A percentile compares a stretch with the other conserved stretches of the same genome.
phyloP scores from a whole-genome alignment of 2,329 filamentous ascomycete genomes.

The Xylariomycetidae sp. region DNA sequence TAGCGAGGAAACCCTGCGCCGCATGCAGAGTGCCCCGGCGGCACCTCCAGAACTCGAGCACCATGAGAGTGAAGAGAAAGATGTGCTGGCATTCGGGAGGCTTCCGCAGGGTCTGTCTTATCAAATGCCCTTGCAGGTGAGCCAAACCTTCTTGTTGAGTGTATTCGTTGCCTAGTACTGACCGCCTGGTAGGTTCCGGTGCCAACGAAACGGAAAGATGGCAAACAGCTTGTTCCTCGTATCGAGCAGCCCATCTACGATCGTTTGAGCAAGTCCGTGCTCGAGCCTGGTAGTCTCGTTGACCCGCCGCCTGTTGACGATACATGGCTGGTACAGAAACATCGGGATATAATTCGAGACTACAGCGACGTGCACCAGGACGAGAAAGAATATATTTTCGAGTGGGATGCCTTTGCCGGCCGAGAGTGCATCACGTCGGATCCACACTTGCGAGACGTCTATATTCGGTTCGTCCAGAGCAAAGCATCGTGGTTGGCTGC shows the following conservation, averaged over 20 bases:
- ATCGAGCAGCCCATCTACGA: conserved; percentile 51
- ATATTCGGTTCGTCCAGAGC: conserved; percentile 44
- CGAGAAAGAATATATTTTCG: conserved; percentile 53
- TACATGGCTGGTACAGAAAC: conserved; percentile 53
- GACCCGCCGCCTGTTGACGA: conserved; percentile 38
- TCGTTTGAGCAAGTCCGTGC: conserved; percentile 46
- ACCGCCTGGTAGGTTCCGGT: conserved; percentile 12
- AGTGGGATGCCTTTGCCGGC: conserved; percentile 52
- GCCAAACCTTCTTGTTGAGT: background rate
- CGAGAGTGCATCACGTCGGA: conserved; percentile 44
- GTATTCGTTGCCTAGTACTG: conserved; percentile 7
- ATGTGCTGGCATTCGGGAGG: conserved; percentile 18
- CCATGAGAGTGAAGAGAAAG: conserved; percentile 19
- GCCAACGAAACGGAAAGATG: conserved; percentile 17
- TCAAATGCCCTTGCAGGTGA: conserved; percentile 15
- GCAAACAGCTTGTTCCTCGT: conserved; percentile 39
- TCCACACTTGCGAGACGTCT: conserved; percentile 45
- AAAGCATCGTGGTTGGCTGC: conserved; percentile 48
- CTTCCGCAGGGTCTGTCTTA: conserved; percentile 12
- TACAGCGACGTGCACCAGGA: conserved; percentile 48
- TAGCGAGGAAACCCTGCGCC: conserved; percentile 20
- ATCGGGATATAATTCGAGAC: conserved; percentile 50
- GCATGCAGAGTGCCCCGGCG: conserved; percentile 13
- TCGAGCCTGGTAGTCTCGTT: conserved; percentile 43
- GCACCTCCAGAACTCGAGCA: conserved; percentile 19